Evolutionary conservation across 306 rosid genomes (phyloP).

Genomic region (Corylus heterophylla): DNA sequence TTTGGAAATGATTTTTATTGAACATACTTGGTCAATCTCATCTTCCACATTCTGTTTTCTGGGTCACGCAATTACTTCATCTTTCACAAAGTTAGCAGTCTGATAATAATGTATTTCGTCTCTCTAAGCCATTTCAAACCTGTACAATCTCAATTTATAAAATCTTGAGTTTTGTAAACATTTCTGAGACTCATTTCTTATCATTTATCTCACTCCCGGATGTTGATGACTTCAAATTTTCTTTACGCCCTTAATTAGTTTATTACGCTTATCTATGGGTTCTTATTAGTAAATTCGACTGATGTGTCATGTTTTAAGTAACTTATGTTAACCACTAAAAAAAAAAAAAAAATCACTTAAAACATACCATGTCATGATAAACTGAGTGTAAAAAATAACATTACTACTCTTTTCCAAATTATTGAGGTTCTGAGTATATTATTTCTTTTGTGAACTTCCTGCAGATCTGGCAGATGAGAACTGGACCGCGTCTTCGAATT

Average conservation of each 20-base stretch:
- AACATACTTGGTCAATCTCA: not conserved
- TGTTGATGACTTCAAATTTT: not conserved
- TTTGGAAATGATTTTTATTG: not conserved
- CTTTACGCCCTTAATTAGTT: not conserved
- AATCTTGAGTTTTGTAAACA: not conserved
- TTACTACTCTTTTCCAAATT: not conserved
- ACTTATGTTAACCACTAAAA: no score
- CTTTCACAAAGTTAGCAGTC: not conserved
- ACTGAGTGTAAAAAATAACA: no score
- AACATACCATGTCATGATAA: no score
- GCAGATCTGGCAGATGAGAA: slow-evolving; percentile 99
- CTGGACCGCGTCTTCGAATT: slow-evolving; percentile 90
- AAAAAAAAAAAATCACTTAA: no score
- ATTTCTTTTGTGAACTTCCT: slow-evolving; percentile 15
- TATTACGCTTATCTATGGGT: not conserved
- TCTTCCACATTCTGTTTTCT: not conserved
- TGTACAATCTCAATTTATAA: not conserved
- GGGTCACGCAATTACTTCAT: not conserved
- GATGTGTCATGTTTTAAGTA: no score
- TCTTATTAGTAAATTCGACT: not conserved
- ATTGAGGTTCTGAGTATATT: not conserved
- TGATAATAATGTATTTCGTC: not conserved
- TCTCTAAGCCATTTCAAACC: not conserved
- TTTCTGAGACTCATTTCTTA: not conserved
- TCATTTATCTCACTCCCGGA: not conserved